A percentile compares a stretch with the other conserved stretches of the same genome.
Evolutionary conservation across 257 asterid genomes (phyloP).

Genomic region (Plantago elongata): DNA sequence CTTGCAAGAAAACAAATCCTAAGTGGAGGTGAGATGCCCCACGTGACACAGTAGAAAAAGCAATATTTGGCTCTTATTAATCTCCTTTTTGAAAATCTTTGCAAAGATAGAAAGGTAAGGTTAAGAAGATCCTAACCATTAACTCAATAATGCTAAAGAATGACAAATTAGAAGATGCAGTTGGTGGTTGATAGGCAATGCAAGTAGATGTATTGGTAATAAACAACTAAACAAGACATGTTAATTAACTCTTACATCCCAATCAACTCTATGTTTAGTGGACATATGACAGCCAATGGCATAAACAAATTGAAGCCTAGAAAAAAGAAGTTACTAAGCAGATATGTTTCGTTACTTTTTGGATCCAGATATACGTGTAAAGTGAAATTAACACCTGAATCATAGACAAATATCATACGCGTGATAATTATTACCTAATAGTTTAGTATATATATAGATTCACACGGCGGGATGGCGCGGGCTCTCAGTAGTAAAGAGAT

Average conservation of each 20-base stretch:
- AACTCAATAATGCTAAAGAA: not conserved
- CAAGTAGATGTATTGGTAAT: not conserved
- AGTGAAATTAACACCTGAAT: too few species aligned
- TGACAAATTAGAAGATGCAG: not conserved
- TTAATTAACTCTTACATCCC: not conserved
- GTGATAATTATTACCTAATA: not conserved
- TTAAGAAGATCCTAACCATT: not conserved
- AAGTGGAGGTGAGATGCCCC: slow-evolving; percentile 7
- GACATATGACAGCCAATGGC: slow-evolving; percentile 1
- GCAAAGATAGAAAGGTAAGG: slow-evolving; percentile 5
- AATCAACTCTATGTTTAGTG: slow-evolving; percentile 2
- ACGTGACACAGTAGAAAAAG: not conserved
- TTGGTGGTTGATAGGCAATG: not conserved
- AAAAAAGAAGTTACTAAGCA: too few species aligned
- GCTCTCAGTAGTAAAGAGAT: slow-evolving; percentile 6
- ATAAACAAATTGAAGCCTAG: not conserved
- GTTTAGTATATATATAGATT: not conserved
- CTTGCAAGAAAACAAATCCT: slow-evolving; percentile 6
- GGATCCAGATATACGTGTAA: too few species aligned
- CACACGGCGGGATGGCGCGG: not conserved
- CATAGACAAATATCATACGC: not conserved
- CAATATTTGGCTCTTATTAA: slow-evolving; percentile 3
- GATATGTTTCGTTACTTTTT: too few species aligned
- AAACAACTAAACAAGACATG: not conserved
- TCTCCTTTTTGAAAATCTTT: slow-evolving; percentile 3